Conservation (phyloP, 1,284 basidiomycete species). For the Ceratobasidium sp. region DNA sequence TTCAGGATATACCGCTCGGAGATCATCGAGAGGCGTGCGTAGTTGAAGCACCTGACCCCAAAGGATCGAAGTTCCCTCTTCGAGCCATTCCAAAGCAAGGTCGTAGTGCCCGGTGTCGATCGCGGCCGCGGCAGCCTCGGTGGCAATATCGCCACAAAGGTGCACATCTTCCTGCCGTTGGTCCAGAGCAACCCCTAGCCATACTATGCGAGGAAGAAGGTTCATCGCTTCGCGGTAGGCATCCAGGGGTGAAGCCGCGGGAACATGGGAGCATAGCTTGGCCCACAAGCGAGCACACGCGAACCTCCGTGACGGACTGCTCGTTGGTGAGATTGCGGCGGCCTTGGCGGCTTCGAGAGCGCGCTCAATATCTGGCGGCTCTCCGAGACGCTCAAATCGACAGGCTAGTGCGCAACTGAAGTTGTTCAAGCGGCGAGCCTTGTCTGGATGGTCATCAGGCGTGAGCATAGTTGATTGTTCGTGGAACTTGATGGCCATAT, state of each 20-base stretch:
- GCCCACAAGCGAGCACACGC: background rate
- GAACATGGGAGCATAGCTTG: background rate
- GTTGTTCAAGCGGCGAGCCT: background rate
- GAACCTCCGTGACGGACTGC: background rate
- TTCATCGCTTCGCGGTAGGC: background rate
- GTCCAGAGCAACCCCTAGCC: constrained; percentile 31
- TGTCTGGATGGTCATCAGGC: background rate
- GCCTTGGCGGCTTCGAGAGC: background rate
- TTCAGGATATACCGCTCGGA: constrained; percentile 40
- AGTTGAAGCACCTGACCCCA: constrained; percentile 52
- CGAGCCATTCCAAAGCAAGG: constrained; percentile 52
- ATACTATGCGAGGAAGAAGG: constrained; percentile 44
- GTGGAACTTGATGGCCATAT: background rate
- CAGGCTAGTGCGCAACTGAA: background rate
- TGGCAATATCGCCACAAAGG: background rate
- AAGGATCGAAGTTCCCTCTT: constrained; percentile 52
- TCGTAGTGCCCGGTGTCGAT: background rate
- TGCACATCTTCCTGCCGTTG: constrained; percentile 24
- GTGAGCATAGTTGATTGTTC: background rate
- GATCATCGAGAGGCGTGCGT: constrained; percentile 50
- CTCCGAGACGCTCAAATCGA: background rate
- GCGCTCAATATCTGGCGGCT: background rate
- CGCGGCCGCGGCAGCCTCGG: constrained; percentile 4
- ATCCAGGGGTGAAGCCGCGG: background rate
- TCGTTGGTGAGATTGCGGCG: background rate